A percentile compares a stretch with the other conserved stretches of the same genome.
These are phyloP conservation scores for Monilinia laxa DNA, from an alignment of 2,329 filamentous ascomycete species.

Conservation along the genomic window DNA sequence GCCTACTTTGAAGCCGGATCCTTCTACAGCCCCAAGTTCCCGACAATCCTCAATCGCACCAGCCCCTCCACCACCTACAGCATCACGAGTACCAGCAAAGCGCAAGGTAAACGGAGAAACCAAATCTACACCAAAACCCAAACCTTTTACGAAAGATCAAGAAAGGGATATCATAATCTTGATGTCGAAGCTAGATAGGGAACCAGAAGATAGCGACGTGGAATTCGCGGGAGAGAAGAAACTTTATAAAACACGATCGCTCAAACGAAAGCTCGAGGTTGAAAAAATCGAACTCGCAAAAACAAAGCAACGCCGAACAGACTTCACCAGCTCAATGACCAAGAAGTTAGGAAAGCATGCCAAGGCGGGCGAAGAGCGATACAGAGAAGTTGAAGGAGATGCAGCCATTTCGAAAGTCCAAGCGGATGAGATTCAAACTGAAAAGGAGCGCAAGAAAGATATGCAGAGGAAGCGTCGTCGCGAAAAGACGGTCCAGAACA, in stretches of 20 bases:
- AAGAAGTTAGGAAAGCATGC: constrained; percentile 68
- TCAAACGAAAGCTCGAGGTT: constrained; percentile 69
- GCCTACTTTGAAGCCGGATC: constrained; percentile 30
- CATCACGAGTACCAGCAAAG: constrained; percentile 46
- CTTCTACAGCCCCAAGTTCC: constrained; percentile 37
- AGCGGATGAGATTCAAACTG: constrained; percentile 83
- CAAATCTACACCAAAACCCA: constrained; percentile 51
- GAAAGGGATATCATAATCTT: constrained; percentile 68
- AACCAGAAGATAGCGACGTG: constrained; percentile 58
- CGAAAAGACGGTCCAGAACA: constrained; percentile 93
- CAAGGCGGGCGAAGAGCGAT: constrained; percentile 71
- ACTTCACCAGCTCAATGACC: constrained; percentile 58
- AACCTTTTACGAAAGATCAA: constrained; percentile 56
- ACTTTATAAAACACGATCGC: constrained; percentile 54
- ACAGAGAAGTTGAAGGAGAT: constrained; percentile 73
- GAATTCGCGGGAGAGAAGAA: constrained; percentile 52
- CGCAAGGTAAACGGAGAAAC: constrained; percentile 49
- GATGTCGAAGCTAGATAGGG: constrained; percentile 59
- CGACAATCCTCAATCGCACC: constrained; percentile 52
- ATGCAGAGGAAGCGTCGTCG: constrained; percentile 97
- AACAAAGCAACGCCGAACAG: constrained; percentile 60
- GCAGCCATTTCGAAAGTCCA: constrained; percentile 84
- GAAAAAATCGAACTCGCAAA: constrained; percentile 61
- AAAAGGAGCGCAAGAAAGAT: constrained; percentile 99
- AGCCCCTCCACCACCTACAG: constrained; percentile 45